A percentile compares a stretch with the other conserved stretches of the same genome.
These are phyloP conservation scores for Phytophthora nicotianae DNA, from an alignment of 352 stramenopile species.

Conservation along the genomic window DNA sequence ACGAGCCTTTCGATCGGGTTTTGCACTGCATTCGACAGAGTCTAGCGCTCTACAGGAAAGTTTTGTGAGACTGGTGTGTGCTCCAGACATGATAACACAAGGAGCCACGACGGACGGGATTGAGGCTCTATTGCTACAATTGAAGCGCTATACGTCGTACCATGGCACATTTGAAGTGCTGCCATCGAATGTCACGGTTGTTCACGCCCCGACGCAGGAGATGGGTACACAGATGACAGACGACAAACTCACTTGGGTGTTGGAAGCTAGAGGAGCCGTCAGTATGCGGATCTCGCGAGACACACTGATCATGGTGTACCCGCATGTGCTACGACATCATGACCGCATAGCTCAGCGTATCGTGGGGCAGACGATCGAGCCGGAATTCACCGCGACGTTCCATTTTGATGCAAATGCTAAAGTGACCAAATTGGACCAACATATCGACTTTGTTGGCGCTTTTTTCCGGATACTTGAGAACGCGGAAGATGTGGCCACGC, in stretches of 20 bases:
- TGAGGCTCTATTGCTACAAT: slow-evolving; percentile 57
- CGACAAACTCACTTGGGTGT: slow-evolving; percentile 34
- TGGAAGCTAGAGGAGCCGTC: slow-evolving; percentile 43
- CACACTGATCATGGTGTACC: slow-evolving; percentile 73
- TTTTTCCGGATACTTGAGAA: slow-evolving; percentile 54
- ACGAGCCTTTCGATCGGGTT: slow-evolving; percentile 54
- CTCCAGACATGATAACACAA: slow-evolving; percentile 36
- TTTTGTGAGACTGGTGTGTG: slow-evolving; percentile 59
- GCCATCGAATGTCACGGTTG: slow-evolving; percentile 17
- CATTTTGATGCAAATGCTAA: slow-evolving; percentile 59
- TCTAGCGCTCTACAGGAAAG: slow-evolving; percentile 57
- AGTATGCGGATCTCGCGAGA: slow-evolving; percentile 67
- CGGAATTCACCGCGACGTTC: slow-evolving; percentile 51
- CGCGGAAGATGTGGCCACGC: slow-evolving; percentile 32
- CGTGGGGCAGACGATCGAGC: slow-evolving; percentile 65
- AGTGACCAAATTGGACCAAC: slow-evolving; percentile 60
- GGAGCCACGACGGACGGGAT: slow-evolving; percentile 38
- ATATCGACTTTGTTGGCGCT: slow-evolving; percentile 60
- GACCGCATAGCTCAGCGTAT: slow-evolving; percentile 56
- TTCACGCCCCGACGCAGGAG: slow-evolving; percentile 32
- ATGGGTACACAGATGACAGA: slow-evolving; percentile 11
- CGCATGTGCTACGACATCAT: slow-evolving; percentile 58
- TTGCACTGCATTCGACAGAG: slow-evolving; percentile 70
- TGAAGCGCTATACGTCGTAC: slow-evolving; percentile 78
- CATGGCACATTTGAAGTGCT: slow-evolving; percentile 58